Evolutionary conservation across 768 basidiomycete genomes (phyloP), one percentile per base, ranked within the genome.

Genomic region (Strobilomyces echinocephalus): DNA sequence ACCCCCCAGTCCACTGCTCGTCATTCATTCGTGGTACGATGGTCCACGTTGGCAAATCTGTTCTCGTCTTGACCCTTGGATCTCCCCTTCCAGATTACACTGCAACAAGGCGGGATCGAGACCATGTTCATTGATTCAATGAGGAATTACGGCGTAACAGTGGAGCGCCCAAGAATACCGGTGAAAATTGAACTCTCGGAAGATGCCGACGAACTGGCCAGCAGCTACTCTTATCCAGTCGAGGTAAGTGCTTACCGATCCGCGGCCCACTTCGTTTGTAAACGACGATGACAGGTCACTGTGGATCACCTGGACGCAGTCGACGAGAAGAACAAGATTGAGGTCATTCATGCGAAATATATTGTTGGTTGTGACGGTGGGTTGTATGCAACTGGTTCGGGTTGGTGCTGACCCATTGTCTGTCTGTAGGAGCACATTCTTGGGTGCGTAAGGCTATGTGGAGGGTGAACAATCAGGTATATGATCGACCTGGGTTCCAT

Each of bases 381-480:
- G 62, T 54, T 24, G 1, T 30, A 5, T 15, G 30, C 14, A 5
- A 16, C 18, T 16, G 26, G 20, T 20, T n/a, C 26, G n/a, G 8
- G 4, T 18, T 11, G 3, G 1, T 2, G 24, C 30, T 30, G 4
- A 59, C 38, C 9, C 35, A 7, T 9, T 0, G 36, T 47, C n/a
- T n/a, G n/a, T n/a, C 3, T 39, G 26, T 53, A 72, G 74, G 74
- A 3, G 76, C 76, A 4, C 76, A 77, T 45, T 77, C 76, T 5
- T 77, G 74, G 75, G 76, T 79, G 4, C 69, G 78, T 8, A 74
- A 75, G 40, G 54, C 68, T 14, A 62, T 79, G 14, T 80, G 71
- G 66, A 74, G 31, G 78, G 79, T 16, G 76, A 79, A 58, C 71
- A 71, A 60, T 76, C 72, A 18, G 77, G 78, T 70, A 51, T n/a